Evolutionary conservation across 495 filamentous ascomycete genomes (phyloP), one percentile per base, ranked within the genome.

Genomic region (Podospora pseudoanserina): DNA sequence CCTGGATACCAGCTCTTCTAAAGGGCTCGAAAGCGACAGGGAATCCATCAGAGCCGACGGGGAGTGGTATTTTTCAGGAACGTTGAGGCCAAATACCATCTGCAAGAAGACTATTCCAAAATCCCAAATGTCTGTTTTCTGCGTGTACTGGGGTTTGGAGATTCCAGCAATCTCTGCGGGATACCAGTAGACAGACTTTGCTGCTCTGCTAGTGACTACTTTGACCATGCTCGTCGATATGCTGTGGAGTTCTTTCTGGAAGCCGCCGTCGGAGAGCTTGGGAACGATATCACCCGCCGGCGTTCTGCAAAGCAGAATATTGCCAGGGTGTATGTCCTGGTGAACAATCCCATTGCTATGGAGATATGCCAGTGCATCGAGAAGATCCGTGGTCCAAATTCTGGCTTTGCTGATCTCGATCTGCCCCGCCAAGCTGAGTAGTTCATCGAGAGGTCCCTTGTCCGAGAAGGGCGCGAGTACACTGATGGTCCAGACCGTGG

Each of bases 101-200:
- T 98, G 94, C 30, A 97, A 78, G 71, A 97, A 88, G 20, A 96
- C 84, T 54, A 97, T 86, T 4, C 95, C 95, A 70, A 98, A 86
- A 70, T 96, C 90, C 95, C 95, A 99, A 16, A 99, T 86, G 77
- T 98, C 96, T 0, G 92, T 91, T 76, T 96, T 97, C 71, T 89
- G 88, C 11, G 88, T 91, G 28, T 84, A 84, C 57, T 86, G 81
- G 0, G 85, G 79, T 23, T 86, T 84, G 60, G 83, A 81, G 27
- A 82, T 82, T 57, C 87, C 85, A 2, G 89, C 85, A 53, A 91
- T 78, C 76, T 98, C 94, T 18, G 93, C 91, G 5, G 94, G 88
- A 28, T 89, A 75, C 94, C 94, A 98, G 70, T 90, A 90, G 7
- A 89, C 86, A 4, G 93, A 93, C 72, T 89, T 89, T 13, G 89